Base-by-base conservation (phyloP, 768 basidiomycete genomes). In the Pleurotus eryngii region DNA sequence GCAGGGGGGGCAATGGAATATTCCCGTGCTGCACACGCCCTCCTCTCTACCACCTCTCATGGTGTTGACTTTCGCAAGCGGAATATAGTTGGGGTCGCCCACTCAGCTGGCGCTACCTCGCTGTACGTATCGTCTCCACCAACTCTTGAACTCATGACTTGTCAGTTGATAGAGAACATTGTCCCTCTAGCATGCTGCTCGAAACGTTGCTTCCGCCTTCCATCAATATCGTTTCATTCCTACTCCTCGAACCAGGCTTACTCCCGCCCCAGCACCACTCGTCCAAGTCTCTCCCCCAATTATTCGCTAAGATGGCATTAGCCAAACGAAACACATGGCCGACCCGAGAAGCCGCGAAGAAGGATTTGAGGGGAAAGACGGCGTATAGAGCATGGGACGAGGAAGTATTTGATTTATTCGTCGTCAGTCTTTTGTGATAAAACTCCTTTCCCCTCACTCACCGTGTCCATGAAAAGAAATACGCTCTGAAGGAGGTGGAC, bases 171-270 rank as follows among this genome's bases (percentile, higher is more conserved):
- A 27, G 26, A 3, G 26, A 27, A 27, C 9, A 57, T 35, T 20
- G 5, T 37, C 30, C 12, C 17, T 37, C 24, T 50, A 65, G 62
- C 24, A 49, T 65, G 35, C 26, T 65, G 18, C 56, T 65, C 5
- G 60, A 57, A 54, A 55, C 39, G 27, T 4, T 27, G 4, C 27
- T 27, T 4, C 27, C 27, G 27, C 60, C 62, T 2, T 6, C 40
- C 2, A 24, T 65, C 18, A 8, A 14, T 7, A 61, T 65, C 49
- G 35, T 56, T 2, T 57, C 57, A 1, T 30, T 65, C 11, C 22
- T 65, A 12, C 56, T 65, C 35, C 49, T 65, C 60, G 64, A 65
- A 20, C 60, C 60, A 12, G 62, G 62, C 3, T 59, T 65, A 43
- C 56, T 65, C 2, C 62, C 62, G 1, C 26, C 55, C 5, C 59